phyloP scores from a whole-genome alignment of 78 protist genomes.

The Polysphondylium violaceum region DNA sequence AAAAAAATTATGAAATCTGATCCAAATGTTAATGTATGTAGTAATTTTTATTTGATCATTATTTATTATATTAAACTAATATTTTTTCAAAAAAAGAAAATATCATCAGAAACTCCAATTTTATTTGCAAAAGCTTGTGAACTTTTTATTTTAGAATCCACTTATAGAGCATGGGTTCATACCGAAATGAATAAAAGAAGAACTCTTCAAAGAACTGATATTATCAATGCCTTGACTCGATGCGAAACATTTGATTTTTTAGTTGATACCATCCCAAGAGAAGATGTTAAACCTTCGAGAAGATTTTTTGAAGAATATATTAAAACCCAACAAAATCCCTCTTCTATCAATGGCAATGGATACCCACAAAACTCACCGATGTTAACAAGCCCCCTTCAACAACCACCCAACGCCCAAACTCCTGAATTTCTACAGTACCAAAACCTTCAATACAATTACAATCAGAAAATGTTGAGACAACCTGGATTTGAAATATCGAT shows the following conservation, averaged over 20 bases:
- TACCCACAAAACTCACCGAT: too few species aligned
- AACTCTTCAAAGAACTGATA: conserved; percentile 89
- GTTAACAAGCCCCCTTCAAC: too few species aligned
- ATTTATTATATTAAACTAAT: background rate
- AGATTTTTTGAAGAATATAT: conserved; percentile 13
- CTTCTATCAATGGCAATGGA: too few species aligned
- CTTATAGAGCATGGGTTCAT: conserved; percentile 89
- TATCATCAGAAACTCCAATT: conserved; percentile 82
- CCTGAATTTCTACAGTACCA: conserved; percentile 5
- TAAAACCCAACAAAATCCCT: background rate
- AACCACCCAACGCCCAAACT: too few species aligned
- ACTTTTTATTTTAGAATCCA: conserved; percentile 88
- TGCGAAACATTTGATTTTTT: conserved; percentile 91
- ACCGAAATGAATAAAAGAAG: conserved; percentile 87
- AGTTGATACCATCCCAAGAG: conserved; percentile 93
- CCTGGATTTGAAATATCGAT: background rate
- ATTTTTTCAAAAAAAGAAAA: conserved; percentile 27
- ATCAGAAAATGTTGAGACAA: background rate
- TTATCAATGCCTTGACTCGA: conserved; percentile 85
- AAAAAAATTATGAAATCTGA: conserved; percentile 91
- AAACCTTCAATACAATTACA: background rate
- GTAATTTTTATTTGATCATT: background rate
- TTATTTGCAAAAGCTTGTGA: conserved; percentile 94
- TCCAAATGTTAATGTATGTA: conserved; percentile 84
- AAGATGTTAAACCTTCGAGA: conserved; percentile 50